Evolutionary conservation across 768 basidiomycete genomes (phyloP).

Genomic region (Leccinum uliginosum): DNA sequence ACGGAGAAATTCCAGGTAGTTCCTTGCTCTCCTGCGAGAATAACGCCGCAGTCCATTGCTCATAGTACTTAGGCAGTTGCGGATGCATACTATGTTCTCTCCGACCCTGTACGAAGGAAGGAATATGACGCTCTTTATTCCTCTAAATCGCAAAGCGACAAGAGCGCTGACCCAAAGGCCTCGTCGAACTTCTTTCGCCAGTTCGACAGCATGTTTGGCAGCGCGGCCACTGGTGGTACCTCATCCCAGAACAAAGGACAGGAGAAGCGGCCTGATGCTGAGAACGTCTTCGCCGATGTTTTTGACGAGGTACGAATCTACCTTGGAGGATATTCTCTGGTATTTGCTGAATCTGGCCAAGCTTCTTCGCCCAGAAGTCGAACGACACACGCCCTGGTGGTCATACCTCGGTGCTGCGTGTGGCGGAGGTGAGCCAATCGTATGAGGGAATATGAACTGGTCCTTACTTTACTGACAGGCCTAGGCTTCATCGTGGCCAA

Average conservation of each 20-base stretch:
- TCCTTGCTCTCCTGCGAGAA: not conserved
- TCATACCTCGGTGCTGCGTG: constrained; percentile 64
- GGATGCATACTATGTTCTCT: constrained; percentile 92
- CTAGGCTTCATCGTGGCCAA: constrained; percentile 57
- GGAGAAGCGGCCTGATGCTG: constrained; percentile 62
- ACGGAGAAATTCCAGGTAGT: constrained; percentile 85
- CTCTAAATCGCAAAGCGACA: constrained; percentile 47
- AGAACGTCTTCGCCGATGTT: constrained; percentile 81
- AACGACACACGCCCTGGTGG: constrained; percentile 70
- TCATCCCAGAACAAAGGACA: constrained; percentile 31
- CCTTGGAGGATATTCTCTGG: not conserved
- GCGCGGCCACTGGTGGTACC: constrained; percentile 26
- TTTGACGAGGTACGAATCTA: constrained; percentile 73
- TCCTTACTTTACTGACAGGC: constrained; percentile 35
- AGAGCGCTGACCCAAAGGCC: constrained; percentile 58
- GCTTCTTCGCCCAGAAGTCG: constrained; percentile 80
- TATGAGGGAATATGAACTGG: constrained; percentile 4
- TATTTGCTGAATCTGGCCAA: constrained; percentile 24
- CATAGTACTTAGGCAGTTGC: constrained; percentile 56
- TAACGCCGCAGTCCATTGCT: not conserved
- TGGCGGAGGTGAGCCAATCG: constrained; percentile 47
- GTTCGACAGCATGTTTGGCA: constrained; percentile 69
- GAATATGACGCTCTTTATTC: constrained; percentile 71
- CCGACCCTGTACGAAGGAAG: constrained; percentile 64
- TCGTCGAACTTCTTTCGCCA: constrained; percentile 73